Percentiles rank a stretch among this genome's conserved stretches.
These are phyloP conservation scores for Exserohilum turcica DNA, from an alignment of 2,329 filamentous ascomycete species.

Conservation along the genomic window DNA sequence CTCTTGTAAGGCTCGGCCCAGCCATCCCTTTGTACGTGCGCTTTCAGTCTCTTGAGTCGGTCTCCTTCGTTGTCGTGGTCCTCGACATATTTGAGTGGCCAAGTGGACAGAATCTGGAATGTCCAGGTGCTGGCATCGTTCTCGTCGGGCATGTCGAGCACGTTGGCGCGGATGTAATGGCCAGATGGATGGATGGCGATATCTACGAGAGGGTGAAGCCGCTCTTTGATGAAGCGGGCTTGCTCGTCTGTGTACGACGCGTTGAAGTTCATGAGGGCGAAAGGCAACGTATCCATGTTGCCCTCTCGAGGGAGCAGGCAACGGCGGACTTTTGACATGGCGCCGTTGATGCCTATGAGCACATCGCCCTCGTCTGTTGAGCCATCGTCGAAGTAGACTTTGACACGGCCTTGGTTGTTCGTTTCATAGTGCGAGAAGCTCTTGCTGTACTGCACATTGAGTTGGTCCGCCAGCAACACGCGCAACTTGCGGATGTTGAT, in stretches of 20 bases:
- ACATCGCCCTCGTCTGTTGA: conserved; percentile 29
- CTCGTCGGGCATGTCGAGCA: conserved; percentile 40
- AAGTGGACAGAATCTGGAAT: conserved; percentile 43
- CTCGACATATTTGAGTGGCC: conserved; percentile 32
- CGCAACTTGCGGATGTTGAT: conserved; percentile 48
- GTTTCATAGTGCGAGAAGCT: conserved; percentile 26
- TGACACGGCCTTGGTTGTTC: conserved; percentile 29
- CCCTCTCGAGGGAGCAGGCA: conserved; percentile 27
- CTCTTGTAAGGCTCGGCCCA: conserved; percentile 46
- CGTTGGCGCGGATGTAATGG: conserved; percentile 37
- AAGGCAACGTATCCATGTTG: conserved; percentile 31
- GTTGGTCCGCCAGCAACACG: conserved; percentile 38
- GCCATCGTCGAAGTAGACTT: conserved; percentile 32
- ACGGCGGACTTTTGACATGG: conserved; percentile 35
- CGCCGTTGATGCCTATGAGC: conserved; percentile 35
- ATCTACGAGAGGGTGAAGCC: conserved; percentile 37
- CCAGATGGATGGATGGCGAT: conserved; percentile 41
- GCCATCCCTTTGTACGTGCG: conserved; percentile 30
- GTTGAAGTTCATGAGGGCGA: conserved; percentile 41
- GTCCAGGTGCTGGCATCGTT: conserved; percentile 44
- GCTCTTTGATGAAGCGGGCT: conserved; percentile 32
- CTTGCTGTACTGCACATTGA: conserved; percentile 43
- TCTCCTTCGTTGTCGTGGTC: conserved; percentile 35
- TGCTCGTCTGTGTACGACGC: conserved; percentile 32
- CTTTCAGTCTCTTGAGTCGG: conserved; percentile 33